Conservation (phyloP, 345 rosid genomes). For the Lepidium aucheri region DNA sequence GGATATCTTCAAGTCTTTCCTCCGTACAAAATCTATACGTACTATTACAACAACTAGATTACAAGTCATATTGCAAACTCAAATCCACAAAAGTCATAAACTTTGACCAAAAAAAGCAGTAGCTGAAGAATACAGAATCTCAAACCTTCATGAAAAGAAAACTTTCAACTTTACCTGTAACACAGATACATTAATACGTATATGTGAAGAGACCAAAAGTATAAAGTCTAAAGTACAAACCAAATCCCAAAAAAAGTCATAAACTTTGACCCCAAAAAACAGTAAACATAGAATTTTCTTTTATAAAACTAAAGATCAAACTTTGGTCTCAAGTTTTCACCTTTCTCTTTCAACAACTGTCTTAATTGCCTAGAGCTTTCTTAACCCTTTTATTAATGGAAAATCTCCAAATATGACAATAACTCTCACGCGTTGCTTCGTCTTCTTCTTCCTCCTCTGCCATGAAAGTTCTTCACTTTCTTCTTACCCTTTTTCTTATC, state of each 20-base stretch:
- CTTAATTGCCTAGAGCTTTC: not conserved
- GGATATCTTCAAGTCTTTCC: not conserved
- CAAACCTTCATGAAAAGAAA: not conserved
- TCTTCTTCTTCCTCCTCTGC: slow-evolving; percentile 2
- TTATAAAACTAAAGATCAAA: not conserved
- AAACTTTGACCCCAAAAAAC: not conserved
- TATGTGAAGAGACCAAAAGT: not conserved
- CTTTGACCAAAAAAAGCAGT: not conserved
- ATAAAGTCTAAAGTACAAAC: not conserved
- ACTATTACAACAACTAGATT: not conserved
- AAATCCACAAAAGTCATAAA: not conserved
- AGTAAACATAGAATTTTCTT: not conserved
- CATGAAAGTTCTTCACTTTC: slow-evolving; percentile 26
- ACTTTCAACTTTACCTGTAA: not conserved
- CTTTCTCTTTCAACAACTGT: slow-evolving; percentile 23
- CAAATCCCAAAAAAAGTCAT: not conserved
- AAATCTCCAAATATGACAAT: not conserved
- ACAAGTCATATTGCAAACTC: not conserved
- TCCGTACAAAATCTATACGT: not conserved
- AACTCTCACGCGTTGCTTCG: not conserved
- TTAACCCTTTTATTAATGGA: not conserved
- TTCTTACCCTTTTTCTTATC: slow-evolving; percentile 10
- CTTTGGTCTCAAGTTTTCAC: not conserved
- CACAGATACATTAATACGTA: not conserved
- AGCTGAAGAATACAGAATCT: not conserved